Percentiles rank a stretch among this genome's conserved stretches.
phyloP scores from a whole-genome alignment of 2,329 filamentous ascomycete genomes.

The Tolypocladium endophyticum region DNA sequence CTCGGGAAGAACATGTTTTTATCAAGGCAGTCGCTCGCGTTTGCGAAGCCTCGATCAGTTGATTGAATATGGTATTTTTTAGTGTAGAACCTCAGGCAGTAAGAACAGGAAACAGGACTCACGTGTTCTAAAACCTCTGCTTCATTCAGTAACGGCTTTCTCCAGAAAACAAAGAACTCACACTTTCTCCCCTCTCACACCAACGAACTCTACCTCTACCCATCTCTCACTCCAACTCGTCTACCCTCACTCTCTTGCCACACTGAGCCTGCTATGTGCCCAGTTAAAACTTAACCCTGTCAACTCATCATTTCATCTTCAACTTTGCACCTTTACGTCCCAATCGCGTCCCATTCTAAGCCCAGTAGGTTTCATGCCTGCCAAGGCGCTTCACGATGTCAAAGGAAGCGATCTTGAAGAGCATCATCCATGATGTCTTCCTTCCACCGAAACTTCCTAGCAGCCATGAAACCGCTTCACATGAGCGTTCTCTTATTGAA shows the following conservation, averaged over 20 bases:
- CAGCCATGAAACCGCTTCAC: background rate
- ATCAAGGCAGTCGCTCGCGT: background rate
- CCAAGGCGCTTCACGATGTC: background rate
- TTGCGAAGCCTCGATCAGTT: background rate
- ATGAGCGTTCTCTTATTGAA: background rate
- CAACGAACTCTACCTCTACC: background rate
- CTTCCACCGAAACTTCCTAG: slow-evolving; percentile 2
- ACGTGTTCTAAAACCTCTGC: background rate
- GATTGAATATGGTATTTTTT: background rate
- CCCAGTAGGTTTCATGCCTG: background rate
- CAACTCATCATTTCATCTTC: background rate
- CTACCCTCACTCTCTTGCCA: background rate
- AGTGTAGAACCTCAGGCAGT: background rate
- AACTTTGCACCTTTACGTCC: background rate
- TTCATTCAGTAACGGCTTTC: background rate
- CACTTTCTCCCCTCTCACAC: background rate
- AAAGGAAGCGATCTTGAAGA: background rate
- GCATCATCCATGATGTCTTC: slow-evolving; percentile 4
- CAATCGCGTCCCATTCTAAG: background rate
- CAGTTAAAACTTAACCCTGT: background rate
- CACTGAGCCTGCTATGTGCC: background rate
- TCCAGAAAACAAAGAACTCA: background rate
- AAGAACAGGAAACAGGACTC: background rate
- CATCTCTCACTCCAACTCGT: too few species aligned
- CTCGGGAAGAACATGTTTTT: background rate